Base-by-base conservation (phyloP, 768 basidiomycete genomes). In the Mycena pura region DNA sequence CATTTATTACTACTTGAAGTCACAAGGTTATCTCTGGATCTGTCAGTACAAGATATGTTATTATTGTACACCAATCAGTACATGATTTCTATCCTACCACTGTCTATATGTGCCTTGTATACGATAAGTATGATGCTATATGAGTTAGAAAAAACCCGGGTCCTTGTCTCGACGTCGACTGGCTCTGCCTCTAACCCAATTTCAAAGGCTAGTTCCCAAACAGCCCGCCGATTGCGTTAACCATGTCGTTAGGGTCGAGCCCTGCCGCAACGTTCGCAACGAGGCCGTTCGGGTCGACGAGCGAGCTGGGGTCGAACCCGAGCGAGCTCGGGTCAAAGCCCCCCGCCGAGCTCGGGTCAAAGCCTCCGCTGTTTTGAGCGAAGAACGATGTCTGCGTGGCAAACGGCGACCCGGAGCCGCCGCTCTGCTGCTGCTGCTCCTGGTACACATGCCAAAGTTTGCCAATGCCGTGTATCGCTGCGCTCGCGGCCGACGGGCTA, bases 391-490 rank as follows among this genome's bases (percentile, higher is more conserved):
- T 45, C 47, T 55, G 63, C 7, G 51, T 41, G 5, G 41, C 39
- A 22, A 52, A 57, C 13, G 50, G 40, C 13, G 63, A 64, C n/a
- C n/a, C n/a, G 15, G 48, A 19, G 14, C 8, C 19, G 24, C 38
- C 28, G 28, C 34, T n/a, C n/a, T n/a, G 44, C 34, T 34, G 49
- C 45, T 62, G 64, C 17, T 54, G 38, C 7, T 50, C 17, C 34
- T 65, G 60, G 25, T 62, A 62, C 17, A 48, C 51, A 34, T 62
- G 17, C 60, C 60, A 65, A 15, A 65, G 28, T 38, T 62, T 62
- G 9, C 56, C 64, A 19, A 44, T 38, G 5, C 49, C 50, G 32
- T 65, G 64, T 3, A 62, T n/a, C 39, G 41, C 60, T n/a, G 22
- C 53, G 50, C 47, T 45, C 15, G 48, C 14, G 17, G 36, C 24